phyloP scores from a whole-genome alignment of 768 basidiomycete species.

The Paxillus rubicundulus region DNA sequence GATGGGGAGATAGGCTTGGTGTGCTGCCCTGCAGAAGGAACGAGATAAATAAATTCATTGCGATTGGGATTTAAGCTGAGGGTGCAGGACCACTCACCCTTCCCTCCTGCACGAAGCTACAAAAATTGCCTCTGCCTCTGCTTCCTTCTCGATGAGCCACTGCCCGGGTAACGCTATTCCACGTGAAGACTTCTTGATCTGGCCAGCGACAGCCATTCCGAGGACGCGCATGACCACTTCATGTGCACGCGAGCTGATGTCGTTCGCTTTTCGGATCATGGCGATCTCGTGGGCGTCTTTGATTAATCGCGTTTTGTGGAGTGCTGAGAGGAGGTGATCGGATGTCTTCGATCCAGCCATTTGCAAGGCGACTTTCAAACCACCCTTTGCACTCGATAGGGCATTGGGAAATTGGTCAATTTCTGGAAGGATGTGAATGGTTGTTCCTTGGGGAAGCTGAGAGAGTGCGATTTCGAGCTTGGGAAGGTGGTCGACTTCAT shows the following conservation, averaged over 20 bases:
- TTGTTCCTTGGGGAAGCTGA: slow-evolving; percentile 47
- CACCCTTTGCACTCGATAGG: slow-evolving; percentile 2
- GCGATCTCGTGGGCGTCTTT: slow-evolving; percentile 76
- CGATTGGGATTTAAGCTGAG: neutral
- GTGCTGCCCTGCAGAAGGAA: slow-evolving; percentile 53
- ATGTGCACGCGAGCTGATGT: slow-evolving; percentile 86
- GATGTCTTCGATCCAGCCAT: slow-evolving; percentile 3
- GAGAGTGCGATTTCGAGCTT: slow-evolving; percentile 46
- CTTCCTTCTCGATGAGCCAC: slow-evolving; percentile 91
- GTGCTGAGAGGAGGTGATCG: slow-evolving; percentile 65
- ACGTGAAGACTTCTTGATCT: slow-evolving; percentile 40
- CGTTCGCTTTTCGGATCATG: slow-evolving; percentile 74
- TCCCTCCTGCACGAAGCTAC: slow-evolving; percentile 86
- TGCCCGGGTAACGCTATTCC: slow-evolving; percentile 65
- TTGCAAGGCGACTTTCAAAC: slow-evolving; percentile 6
- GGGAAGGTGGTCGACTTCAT: slow-evolving; percentile 51
- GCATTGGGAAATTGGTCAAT: slow-evolving; percentile 23
- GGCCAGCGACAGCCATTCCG: slow-evolving; percentile 65
- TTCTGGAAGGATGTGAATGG: slow-evolving; percentile 64
- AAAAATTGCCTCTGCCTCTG: slow-evolving; percentile 92
- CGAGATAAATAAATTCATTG: neutral
- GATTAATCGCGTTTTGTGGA: slow-evolving; percentile 77
- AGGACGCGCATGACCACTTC: slow-evolving; percentile 91
- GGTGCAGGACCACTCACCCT: slow-evolving; percentile 52
- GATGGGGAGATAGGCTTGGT: slow-evolving; percentile 91